Base-by-base conservation (phyloP, 164 flowering plant species). In the Piper betle region DNA sequence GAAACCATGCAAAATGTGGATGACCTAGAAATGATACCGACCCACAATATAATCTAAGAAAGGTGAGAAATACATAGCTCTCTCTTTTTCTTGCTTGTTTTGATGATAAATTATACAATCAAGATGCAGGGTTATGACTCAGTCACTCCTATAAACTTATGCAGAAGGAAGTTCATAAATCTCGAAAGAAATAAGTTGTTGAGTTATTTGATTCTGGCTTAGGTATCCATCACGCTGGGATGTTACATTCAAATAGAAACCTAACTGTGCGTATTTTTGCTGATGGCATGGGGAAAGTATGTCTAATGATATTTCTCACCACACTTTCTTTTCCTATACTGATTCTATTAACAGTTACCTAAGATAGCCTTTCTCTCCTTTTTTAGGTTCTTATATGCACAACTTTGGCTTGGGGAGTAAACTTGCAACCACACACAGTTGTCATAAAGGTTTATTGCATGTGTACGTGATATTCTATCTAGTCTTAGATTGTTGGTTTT, bases 351-450 rank as follows among this genome's bases (percentile, higher is more conserved):
- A 10, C 12, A 15, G 12, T 8, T 43, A 43, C 12, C 33, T 13
- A 55, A 55, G 38, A 15, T 20, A 55, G 58, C 25, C 20, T 20
- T 15, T 20, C 16, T 63, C 37, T 69, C 39, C 42, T 61, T 55
- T 61, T 66, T 65, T 73, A 94, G 99, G 97, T 94, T 20, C 96
- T 94, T 73, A 93, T 94, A 61, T 94, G 99, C 79, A 94, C 99
- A 62, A 94, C 99, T 62, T 73, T 94, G 80, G 99, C 99, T 64
- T 94, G 99, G 99, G 99, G 99, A 62, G 99, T 94, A 41, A 94
- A 94, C 76, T 76, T 94, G 68, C 99, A 97, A 58, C 97, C 99
- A 73, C 99, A 94, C 70, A 94, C 99, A 7, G 99, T 94, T 71
- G 96, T 94, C 55, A 94, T 94, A 61, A 94, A 94, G 97, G 99